A percentile compares a stretch with the other conserved stretches of the same genome.
These are phyloP conservation scores for Multifurca ochricompacta DNA, from an alignment of 768 basidiomycete species.

Conservation along the genomic window DNA sequence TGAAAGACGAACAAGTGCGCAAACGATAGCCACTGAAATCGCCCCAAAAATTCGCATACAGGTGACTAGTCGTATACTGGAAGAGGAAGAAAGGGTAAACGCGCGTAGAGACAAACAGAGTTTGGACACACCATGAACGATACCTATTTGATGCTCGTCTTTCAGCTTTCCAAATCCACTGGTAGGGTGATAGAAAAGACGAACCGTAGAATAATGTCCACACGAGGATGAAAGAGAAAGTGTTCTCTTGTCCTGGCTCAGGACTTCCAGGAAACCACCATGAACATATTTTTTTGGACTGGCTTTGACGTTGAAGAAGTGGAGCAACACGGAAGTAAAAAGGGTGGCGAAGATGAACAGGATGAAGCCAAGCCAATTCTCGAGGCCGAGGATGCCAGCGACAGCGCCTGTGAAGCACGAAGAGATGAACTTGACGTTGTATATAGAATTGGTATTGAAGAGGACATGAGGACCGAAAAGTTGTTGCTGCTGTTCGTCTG, in stretches of 20 bases:
- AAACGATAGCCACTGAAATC: neutral
- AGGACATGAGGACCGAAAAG: constrained; percentile 61
- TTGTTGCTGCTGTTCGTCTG: constrained; percentile 45
- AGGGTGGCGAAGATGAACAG: constrained; percentile 65
- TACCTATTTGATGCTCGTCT: constrained; percentile 26
- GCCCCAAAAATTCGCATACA: neutral
- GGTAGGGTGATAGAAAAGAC: constrained; percentile 24
- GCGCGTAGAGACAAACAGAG: neutral
- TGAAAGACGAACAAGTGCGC: neutral
- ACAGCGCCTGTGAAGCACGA: constrained; percentile 82
- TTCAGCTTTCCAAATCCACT: constrained; percentile 12
- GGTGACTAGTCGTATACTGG: constrained; percentile 9
- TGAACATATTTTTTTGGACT: constrained; percentile 54
- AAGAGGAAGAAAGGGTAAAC: neutral
- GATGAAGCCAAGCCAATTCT: constrained; percentile 77
- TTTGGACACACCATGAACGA: constrained; percentile 35
- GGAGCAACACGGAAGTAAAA: constrained; percentile 57
- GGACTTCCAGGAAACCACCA: constrained; percentile 57
- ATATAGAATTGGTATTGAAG: constrained; percentile 49
- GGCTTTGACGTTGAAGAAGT: constrained; percentile 63
- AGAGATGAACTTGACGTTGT: constrained; percentile 70
- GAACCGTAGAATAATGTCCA: constrained; percentile 93
- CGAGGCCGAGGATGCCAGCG: constrained; percentile 83
- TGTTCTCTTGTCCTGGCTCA: constrained; percentile 84
- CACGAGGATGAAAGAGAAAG: constrained; percentile 83